Conservation (phyloP, 2,329 filamentous ascomycete genomes). For the Exophiala alcalophila region DNA sequence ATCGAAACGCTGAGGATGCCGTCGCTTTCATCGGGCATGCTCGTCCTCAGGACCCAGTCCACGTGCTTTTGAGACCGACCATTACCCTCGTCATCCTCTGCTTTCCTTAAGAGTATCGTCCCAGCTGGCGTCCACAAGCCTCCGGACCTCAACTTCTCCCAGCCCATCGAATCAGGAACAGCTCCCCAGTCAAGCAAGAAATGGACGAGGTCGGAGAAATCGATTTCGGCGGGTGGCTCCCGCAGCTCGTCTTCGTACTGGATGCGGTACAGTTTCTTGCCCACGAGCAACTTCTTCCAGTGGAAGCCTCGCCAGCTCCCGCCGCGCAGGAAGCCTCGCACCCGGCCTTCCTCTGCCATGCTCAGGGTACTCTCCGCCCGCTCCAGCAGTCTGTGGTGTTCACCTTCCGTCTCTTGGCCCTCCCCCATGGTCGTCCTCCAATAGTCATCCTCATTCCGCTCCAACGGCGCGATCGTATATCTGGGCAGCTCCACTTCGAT, state of each 20-base stretch:
- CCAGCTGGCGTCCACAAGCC: conserved; percentile 62
- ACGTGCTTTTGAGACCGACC: conserved; percentile 40
- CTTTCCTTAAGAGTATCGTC: conserved; percentile 55
- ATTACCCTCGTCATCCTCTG: conserved; percentile 30
- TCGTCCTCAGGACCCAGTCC: conserved; percentile 51
- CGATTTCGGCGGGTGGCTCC: conserved; percentile 49
- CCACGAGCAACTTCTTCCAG: conserved; percentile 62
- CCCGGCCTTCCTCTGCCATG: conserved; percentile 27
- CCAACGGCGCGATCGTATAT: conserved; percentile 61
- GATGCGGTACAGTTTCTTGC: conserved; percentile 60
- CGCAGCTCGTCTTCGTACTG: conserved; percentile 56
- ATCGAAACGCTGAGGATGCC: conserved; percentile 58
- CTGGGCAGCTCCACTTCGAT: conserved; percentile 65
- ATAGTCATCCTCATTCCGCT: conserved; percentile 57
- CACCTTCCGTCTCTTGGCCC: conserved; percentile 17
- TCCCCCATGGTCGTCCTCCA: conserved; percentile 52
- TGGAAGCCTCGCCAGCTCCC: conserved; percentile 65
- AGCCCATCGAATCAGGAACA: conserved; percentile 58
- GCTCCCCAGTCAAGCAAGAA: conserved; percentile 64
- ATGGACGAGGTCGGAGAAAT: conserved; percentile 59
- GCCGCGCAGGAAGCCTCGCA: conserved; percentile 54
- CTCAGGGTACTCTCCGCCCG: conserved; percentile 25
- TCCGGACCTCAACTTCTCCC: conserved; percentile 55
- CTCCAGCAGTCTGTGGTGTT: conserved; percentile 34
- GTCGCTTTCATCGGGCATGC: conserved; percentile 58